A percentile compares a stretch with the other conserved stretches of the same genome.
Evolutionary conservation across 148 eudicot genomes (phyloP).

Genomic region (Fallopia convolvulus): DNA sequence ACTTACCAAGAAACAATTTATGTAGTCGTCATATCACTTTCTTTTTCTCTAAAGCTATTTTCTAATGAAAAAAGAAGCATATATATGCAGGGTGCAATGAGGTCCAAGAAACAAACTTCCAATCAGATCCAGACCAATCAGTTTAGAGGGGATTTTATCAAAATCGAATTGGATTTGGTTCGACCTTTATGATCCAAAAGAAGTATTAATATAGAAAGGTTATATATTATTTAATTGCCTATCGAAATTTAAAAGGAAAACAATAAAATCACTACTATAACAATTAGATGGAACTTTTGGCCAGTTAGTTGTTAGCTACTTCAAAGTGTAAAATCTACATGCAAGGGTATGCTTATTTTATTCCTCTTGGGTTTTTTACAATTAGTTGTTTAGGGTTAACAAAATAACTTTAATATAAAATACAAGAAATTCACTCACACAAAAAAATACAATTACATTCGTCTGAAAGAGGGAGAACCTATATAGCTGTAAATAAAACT

Average conservation of each 20-base stretch:
- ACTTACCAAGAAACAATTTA: not conserved
- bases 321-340: not conserved
- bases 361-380: not conserved
- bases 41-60: not conserved
- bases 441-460: too few species aligned
- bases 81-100: not conserved
- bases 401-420: too few species aligned
- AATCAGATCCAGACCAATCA: not conserved
- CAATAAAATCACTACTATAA: not conserved
- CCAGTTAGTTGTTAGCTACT: not conserved
- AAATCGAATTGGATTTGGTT: too few species aligned
- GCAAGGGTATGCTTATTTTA: not conserved
- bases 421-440: too few species aligned
- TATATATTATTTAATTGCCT: not conserved
- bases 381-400: too few species aligned
- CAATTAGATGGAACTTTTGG: not conserved
- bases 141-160: not conserved
- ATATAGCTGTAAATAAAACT: not conserved
- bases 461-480: not conserved
- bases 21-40: not conserved
- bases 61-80: not conserved
- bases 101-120: not conserved
- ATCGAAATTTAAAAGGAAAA: not conserved
- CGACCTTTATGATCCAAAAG: too few species aligned
- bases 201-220: not conserved